phyloP scores from a whole-genome alignment of 148 eudicot genomes.

The Bassia scoparia region DNA sequence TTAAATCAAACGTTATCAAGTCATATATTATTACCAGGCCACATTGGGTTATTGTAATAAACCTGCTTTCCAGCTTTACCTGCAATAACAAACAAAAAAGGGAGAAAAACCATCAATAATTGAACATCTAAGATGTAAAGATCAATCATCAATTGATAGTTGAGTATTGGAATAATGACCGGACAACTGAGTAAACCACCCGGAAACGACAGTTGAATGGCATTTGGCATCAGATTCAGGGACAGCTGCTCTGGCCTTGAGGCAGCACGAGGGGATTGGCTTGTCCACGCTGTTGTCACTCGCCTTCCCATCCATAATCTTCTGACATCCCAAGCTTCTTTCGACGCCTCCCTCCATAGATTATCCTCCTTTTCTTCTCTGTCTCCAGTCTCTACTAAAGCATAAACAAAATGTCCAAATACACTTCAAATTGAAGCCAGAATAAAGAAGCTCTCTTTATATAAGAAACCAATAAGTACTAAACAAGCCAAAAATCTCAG shows the following conservation, averaged over 20 bases:
- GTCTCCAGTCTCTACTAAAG: conserved; percentile 83
- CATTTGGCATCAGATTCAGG: conserved; percentile 72
- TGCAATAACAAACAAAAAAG: conserved; percentile 26
- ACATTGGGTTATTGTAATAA: conserved; percentile 96
- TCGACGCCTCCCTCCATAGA: conserved; percentile 63
- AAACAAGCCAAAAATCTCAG: neutral
- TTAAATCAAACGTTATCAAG: neutral
- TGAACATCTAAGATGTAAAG: neutral
- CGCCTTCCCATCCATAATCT: conserved; percentile 75
- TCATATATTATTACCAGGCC: conserved; percentile 67
- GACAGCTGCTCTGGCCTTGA: conserved; percentile 59
- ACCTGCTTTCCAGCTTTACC: conserved; percentile 42
- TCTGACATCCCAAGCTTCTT: conserved; percentile 71
- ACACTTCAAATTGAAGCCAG: neutral
- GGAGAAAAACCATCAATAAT: conserved; percentile 12
- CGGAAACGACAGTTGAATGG: conserved; percentile 89
- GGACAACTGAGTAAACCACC: conserved; percentile 72
- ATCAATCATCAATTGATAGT: neutral
- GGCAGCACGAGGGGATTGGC: conserved; percentile 74
- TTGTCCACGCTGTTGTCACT: conserved; percentile 41
- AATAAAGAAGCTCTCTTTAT: neutral
- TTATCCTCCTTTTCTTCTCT: conserved; percentile 48
- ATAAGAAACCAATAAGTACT: neutral
- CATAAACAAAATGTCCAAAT: conserved; percentile 18
- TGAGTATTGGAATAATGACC: conserved; percentile 43